Conservation (phyloP, 2,329 filamentous ascomycete species). For the Beauveria sp. region DNA sequence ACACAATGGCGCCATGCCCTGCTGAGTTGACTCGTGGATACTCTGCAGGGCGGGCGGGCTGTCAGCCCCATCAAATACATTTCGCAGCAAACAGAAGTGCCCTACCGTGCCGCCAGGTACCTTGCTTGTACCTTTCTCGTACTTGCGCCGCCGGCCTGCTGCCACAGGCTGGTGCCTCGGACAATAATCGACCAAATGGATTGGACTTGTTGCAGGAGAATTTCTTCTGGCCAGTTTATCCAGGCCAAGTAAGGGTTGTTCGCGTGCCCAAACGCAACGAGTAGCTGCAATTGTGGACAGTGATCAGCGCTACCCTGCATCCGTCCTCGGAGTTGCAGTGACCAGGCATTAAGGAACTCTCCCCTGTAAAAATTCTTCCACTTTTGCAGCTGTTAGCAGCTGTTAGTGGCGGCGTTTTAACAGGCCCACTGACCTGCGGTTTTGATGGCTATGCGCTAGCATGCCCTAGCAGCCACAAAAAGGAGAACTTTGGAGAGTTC, state of each 20-base stretch:
- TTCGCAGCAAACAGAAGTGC: neutral
- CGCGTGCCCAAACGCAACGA: neutral
- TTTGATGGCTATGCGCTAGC: no score
- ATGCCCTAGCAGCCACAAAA: no score
- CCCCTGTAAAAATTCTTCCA: no score
- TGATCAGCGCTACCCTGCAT: neutral
- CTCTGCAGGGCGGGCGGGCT: conserved; percentile 1
- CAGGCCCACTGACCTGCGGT: no score
- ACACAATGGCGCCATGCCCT: neutral
- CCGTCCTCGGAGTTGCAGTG: neutral
- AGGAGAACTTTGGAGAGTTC: no score
- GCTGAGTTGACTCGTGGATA: neutral
- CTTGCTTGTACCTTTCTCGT: neutral
- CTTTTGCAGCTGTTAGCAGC: no score
- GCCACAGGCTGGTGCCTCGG: neutral
- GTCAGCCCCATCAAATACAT: neutral
- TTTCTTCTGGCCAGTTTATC: neutral
- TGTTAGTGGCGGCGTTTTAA: no score
- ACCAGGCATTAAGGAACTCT: no score
- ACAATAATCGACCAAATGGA: neutral
- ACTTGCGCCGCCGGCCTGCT: neutral
- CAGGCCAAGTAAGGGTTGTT: neutral
- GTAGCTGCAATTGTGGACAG: neutral
- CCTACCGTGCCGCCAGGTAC: neutral
- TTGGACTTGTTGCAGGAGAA: neutral